Conservation (phyloP, 306 rosid species). For the Vigna angularis region DNA sequence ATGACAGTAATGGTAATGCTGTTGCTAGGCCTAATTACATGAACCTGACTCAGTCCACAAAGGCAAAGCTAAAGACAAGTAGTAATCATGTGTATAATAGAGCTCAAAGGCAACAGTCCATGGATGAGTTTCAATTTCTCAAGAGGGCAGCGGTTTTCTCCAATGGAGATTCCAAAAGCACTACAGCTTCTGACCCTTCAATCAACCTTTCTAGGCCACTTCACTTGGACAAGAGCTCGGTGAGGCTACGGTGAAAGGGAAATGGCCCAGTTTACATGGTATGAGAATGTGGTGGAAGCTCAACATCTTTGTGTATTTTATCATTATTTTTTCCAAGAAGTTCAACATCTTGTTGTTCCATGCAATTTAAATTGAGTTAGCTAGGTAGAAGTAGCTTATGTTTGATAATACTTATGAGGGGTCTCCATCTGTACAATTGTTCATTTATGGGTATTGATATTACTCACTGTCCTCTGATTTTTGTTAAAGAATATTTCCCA, state of each 20-base stretch:
- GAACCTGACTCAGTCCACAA: slow-evolving; percentile 87
- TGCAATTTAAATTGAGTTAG: slow-evolving; percentile 40
- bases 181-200: slow-evolving; percentile 73
- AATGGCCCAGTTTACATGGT: slow-evolving; percentile 11
- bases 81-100: slow-evolving; percentile 53
- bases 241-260: slow-evolving; percentile 50
- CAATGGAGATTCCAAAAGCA: slow-evolving; percentile 82
- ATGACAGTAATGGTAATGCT: slow-evolving; percentile 70
- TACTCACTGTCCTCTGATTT: slow-evolving; percentile 7
- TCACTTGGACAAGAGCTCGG: slow-evolving; percentile 59
- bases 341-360: slow-evolving; percentile 82
- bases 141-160: slow-evolving; percentile 67
- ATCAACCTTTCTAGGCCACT: slow-evolving; percentile 73
- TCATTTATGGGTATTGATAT: slow-evolving; percentile 28
- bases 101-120: slow-evolving; percentile 90
- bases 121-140: slow-evolving; percentile 92
- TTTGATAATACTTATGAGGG: slow-evolving; percentile 38
- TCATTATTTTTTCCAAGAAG: slow-evolving; percentile 45
- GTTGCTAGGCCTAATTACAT: slow-evolving; percentile 75
- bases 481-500: neutral
- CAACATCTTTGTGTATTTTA: slow-evolving; percentile 39
- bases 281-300: slow-evolving; percentile 31
- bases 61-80: slow-evolving; percentile 65
- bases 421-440: slow-evolving; percentile 46
- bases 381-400: slow-evolving; percentile 43